Evolutionary conservation across 768 basidiomycete species (phyloP).

Genomic region (Coprinopsis marcescibilis): DNA sequence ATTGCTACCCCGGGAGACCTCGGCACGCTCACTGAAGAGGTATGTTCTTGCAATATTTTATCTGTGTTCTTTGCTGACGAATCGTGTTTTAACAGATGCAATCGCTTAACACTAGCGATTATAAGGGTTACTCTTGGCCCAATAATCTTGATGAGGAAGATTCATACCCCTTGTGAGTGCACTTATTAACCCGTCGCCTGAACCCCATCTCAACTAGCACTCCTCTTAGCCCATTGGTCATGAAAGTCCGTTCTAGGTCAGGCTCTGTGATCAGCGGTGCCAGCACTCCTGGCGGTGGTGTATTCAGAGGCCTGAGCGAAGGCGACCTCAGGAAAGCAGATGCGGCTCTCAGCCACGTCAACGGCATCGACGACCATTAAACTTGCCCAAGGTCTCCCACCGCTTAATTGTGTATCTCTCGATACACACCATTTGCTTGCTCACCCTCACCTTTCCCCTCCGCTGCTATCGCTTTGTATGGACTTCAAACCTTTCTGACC

Average conservation of each 20-base stretch:
- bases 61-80: neutral
- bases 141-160: slow-evolving; percentile 82
- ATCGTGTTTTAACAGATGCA: slow-evolving; percentile 58
- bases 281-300: slow-evolving; percentile 85
- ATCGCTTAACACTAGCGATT: slow-evolving; percentile 79
- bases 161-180: slow-evolving; percentile 77
- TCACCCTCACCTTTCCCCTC: no score
- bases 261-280: slow-evolving; percentile 63
- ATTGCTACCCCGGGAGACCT: slow-evolving; percentile 90
- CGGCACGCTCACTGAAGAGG: slow-evolving; percentile 84
- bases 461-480: no score
- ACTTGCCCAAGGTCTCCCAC: no score
- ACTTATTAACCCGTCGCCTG: slow-evolving; percentile 10
- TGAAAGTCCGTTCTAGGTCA: slow-evolving; percentile 82
- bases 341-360: slow-evolving; percentile 67
- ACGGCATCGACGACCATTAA: slow-evolving; percentile 14
- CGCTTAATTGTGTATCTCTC: no score
- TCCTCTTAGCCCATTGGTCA: slow-evolving; percentile 66
- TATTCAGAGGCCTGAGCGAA: slow-evolving; percentile 78
- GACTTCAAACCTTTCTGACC: no score
- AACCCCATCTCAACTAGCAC: neutral
- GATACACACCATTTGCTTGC: no score
- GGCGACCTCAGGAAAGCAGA: slow-evolving; percentile 84
- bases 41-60: slow-evolving; percentile 23
- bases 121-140: slow-evolving; percentile 64